Evolutionary conservation across 140 eudicot genomes (phyloP).

Genomic region (Artemisia princeps): DNA sequence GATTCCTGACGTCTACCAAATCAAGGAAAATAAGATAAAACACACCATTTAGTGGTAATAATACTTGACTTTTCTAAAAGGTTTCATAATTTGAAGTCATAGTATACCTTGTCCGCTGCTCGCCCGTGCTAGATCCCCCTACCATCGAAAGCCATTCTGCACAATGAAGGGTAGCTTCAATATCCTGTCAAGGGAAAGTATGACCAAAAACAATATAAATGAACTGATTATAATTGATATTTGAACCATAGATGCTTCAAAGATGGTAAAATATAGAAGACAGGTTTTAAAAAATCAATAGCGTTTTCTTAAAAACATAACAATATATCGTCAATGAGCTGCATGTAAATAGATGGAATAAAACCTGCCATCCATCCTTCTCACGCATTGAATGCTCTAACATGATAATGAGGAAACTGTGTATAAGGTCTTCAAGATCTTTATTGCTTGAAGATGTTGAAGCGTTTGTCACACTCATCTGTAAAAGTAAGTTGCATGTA

Average conservation of each 20-base stretch:
- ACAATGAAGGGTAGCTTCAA: slow-evolving; percentile 99
- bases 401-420: slow-evolving; percentile 65
- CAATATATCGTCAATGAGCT: slow-evolving; percentile 6
- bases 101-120: slow-evolving; percentile 61
- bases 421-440: slow-evolving; percentile 79
- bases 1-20: slow-evolving; percentile 63
- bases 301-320: not conserved
- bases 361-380: slow-evolving; percentile 89
- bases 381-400: slow-evolving; percentile 87
- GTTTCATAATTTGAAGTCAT: slow-evolving; percentile 6
- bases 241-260: slow-evolving; percentile 16
- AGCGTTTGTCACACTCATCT: slow-evolving; percentile 38
- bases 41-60: too few species aligned
- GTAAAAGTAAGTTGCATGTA: not conserved
- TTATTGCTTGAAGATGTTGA: slow-evolving; percentile 37
- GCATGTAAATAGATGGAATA: slow-evolving; percentile 6
- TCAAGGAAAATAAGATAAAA: slow-evolving; percentile 9
- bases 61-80: slow-evolving; percentile 3
- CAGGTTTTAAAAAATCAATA: slow-evolving; percentile 15
- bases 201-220: slow-evolving; percentile 38
- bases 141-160: slow-evolving; percentile 97
- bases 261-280: slow-evolving; percentile 18
- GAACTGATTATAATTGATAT: slow-evolving; percentile 24
- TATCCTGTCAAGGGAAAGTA: slow-evolving; percentile 74
- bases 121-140: slow-evolving; percentile 91